A percentile compares a stretch with the other conserved stretches of the same genome.
These are phyloP conservation scores for Zangia roseola DNA, from an alignment of 768 basidiomycete genomes.

Conservation along the genomic window DNA sequence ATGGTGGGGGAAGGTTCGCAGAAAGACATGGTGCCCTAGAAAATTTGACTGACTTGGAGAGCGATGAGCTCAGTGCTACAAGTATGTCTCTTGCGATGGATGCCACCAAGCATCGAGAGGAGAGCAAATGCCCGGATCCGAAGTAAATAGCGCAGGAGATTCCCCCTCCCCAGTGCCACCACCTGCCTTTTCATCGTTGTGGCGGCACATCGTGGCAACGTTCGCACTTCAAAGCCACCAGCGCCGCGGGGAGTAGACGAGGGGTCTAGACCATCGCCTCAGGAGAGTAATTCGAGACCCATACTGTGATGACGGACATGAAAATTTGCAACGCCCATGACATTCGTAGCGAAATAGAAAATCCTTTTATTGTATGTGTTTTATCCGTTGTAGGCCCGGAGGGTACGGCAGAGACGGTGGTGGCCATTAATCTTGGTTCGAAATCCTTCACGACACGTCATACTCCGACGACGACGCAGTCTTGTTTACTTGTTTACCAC, in stretches of 20 bases:
- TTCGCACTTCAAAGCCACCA: background rate
- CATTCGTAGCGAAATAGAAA: background rate
- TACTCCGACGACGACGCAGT: constrained; percentile 11
- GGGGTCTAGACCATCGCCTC: background rate
- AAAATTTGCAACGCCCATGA: constrained; percentile 5
- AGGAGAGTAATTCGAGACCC: constrained; percentile 11
- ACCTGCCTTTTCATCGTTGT: background rate
- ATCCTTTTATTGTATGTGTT: constrained; percentile 6
- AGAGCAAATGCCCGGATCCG: constrained; percentile 11
- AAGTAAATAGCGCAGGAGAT: constrained; percentile 2
- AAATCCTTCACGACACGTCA: background rate
- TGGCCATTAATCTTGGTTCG: constrained; percentile 2
- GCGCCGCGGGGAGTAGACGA: constrained; percentile 15
- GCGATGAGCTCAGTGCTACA: background rate
- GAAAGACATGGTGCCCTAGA: background rate
- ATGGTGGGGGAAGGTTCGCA: background rate
- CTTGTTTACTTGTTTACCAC: background rate
- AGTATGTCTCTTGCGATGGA: no score
- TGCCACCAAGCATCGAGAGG: constrained; percentile 6
- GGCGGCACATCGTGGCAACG: no score
- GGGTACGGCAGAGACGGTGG: constrained; percentile 5
- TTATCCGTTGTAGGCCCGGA: background rate
- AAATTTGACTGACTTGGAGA: constrained; percentile 6
- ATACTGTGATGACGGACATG: constrained; percentile 8
- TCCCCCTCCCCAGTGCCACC: background rate